Conservation (phyloP, 208 protist genomes). For the Crithidia fasciculata region DNA sequence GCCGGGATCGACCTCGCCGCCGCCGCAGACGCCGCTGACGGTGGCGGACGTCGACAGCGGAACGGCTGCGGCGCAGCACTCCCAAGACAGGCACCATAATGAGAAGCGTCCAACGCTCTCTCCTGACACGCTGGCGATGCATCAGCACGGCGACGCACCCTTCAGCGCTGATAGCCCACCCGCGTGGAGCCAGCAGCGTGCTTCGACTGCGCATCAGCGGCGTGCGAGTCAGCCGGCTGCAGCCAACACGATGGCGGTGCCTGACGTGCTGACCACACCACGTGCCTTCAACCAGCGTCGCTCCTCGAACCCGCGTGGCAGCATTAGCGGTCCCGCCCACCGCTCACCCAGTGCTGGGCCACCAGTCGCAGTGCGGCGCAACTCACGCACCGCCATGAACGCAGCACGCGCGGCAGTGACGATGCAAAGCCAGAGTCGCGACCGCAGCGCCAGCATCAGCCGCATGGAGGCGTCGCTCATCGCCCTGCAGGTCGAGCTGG, state of each 20-base stretch:
- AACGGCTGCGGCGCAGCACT: not conserved
- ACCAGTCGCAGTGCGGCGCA: not conserved
- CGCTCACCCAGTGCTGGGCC: not conserved
- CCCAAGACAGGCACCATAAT: no score
- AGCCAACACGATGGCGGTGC: not conserved
- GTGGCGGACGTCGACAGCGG: not conserved
- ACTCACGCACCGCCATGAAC: not conserved
- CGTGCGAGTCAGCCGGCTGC: not conserved
- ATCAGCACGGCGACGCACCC: not conserved
- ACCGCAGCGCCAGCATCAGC: slow-evolving; percentile 30
- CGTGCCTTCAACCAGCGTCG: not conserved
- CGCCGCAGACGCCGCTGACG: slow-evolving; percentile 6
- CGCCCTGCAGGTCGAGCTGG: slow-evolving; percentile 64
- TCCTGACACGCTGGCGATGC: not conserved
- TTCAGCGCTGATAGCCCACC: not conserved
- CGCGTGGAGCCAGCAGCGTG: not conserved
- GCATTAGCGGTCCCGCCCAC: not conserved
- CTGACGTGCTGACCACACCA: slow-evolving; percentile 11
- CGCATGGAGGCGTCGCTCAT: slow-evolving; percentile 47
- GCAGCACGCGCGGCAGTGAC: not conserved
- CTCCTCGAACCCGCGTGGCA: not conserved
- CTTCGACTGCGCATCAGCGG: not conserved
- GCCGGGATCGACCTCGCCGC: not conserved
- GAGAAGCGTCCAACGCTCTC: not conserved
- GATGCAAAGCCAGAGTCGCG: not conserved